These are phyloP conservation scores for Thymus mandschuricus DNA, from an alignment of 257 asterid species.

Conservation along the genomic window DNA sequence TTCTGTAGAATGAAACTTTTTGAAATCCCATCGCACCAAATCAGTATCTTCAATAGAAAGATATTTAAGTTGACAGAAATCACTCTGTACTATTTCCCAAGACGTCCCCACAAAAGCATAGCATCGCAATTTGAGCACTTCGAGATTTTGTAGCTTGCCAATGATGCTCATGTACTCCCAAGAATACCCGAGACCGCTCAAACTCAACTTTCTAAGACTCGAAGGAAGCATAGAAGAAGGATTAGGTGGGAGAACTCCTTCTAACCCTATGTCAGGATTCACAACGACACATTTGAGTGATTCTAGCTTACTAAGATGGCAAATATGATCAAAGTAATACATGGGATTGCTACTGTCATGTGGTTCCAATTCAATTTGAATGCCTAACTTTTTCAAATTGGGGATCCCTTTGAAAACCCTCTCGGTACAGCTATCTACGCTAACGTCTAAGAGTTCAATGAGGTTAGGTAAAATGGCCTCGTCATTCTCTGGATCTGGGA, in stretches of 20 bases:
- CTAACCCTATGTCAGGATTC: neutral
- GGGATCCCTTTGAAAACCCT: constrained; percentile 8
- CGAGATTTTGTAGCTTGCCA: neutral
- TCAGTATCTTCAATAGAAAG: neutral
- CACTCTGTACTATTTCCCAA: neutral
- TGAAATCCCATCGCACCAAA: neutral
- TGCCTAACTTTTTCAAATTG: neutral
- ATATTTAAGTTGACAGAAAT: neutral
- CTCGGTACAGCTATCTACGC: neutral
- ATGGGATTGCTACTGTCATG: neutral
- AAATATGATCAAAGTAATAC: neutral
- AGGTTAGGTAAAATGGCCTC: constrained; percentile 2
- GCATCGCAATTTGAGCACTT: neutral
- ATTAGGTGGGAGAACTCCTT: neutral
- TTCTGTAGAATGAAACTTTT: neutral
- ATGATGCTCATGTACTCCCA: neutral
- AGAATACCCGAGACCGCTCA: constrained; percentile 7
- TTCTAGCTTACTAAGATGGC: neutral
- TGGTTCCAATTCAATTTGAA: neutral
- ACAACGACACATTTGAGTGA: constrained; percentile 4
- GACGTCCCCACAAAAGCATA: neutral
- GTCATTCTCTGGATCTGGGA: neutral
- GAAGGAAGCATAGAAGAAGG: neutral
- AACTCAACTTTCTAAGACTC: neutral
- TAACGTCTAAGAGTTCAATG: neutral